Percentiles rank a stretch among this genome's conserved stretches.
phyloP scores from a whole-genome alignment of 164 flowering plant species.

The Dillenia suffruticosa region DNA sequence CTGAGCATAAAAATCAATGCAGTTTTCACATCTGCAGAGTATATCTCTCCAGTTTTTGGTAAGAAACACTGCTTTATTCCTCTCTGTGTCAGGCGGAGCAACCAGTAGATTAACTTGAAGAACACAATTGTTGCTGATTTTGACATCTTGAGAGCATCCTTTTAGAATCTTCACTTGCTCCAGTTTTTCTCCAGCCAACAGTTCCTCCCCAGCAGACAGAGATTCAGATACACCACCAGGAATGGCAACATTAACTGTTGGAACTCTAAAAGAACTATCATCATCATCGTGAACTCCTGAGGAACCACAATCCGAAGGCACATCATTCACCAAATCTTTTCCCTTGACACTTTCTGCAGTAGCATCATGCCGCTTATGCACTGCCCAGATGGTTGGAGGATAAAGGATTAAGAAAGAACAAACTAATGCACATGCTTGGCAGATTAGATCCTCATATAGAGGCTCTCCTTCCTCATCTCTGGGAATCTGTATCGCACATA shows the following conservation, averaged over 20 bases:
- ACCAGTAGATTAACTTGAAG: constrained; percentile 41
- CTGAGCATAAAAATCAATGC: constrained; percentile 48
- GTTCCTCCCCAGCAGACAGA: constrained; percentile 11
- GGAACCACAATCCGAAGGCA: constrained; percentile 20
- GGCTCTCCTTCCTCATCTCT: constrained; percentile 96
- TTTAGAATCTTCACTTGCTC: constrained; percentile 16
- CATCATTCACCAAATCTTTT: constrained; percentile 28
- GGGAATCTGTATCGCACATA: constrained; percentile 56
- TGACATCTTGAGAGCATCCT: constrained; percentile 8
- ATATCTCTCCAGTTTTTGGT: constrained; percentile 75
- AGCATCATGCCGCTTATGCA: constrained; percentile 25
- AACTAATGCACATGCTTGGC: constrained; percentile 53
- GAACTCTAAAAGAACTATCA: constrained; percentile 9
- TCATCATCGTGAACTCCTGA: constrained; percentile 27
- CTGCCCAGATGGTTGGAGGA: constrained; percentile 53
- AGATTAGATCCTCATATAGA: constrained; percentile 83
- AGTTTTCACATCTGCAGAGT: constrained; percentile 72
- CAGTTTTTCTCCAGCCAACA: constrained; percentile 25
- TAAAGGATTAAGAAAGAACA: constrained; percentile 70
- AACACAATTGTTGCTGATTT: constrained; percentile 32
- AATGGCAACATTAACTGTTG: constrained; percentile 6
- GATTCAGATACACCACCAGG: constrained; percentile 18
- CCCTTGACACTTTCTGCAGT: constrained; percentile 25
- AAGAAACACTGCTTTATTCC: constrained; percentile 70
- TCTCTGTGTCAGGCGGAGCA: constrained; percentile 26